Conservation (phyloP, 495 filamentous ascomycete species). For the Jackrogersella multiformis region DNA sequence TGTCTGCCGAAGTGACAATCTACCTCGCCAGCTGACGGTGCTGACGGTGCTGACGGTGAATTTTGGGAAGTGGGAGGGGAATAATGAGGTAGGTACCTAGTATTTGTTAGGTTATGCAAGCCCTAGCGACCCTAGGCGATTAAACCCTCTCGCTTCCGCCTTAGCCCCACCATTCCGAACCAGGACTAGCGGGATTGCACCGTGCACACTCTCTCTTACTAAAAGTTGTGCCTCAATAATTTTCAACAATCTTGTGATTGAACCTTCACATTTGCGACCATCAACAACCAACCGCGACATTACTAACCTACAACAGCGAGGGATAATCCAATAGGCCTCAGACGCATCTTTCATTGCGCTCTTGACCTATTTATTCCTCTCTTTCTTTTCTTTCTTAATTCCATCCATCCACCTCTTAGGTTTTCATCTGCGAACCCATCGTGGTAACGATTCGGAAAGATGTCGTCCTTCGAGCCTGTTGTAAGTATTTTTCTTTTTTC, state of each 20-base stretch:
- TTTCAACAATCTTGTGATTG: conserved; percentile 37
- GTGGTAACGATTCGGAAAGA: conserved; percentile 69
- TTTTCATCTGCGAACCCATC: conserved; percentile 8
- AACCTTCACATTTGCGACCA: conserved; percentile 45
- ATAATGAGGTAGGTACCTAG: neutral
- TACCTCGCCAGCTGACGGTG: neutral
- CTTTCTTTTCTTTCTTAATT: conserved; percentile 47
- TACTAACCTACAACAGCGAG: conserved; percentile 49
- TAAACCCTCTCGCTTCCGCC: conserved; percentile 48
- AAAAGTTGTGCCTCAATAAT: conserved; percentile 43
- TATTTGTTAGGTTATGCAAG: conserved; percentile 61
- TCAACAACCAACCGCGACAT: conserved; percentile 45
- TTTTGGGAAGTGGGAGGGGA: neutral
- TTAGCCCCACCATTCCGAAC: conserved; percentile 46
- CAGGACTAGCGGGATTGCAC: conserved; percentile 48
- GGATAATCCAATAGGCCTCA: conserved; percentile 42
- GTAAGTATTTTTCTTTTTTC: too few species aligned
- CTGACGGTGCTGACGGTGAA: too few species aligned
- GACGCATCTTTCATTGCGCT: conserved; percentile 47
- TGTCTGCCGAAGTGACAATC: too few species aligned
- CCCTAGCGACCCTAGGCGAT: conserved; percentile 53
- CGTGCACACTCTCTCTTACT: conserved; percentile 42
- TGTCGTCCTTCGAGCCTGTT: conserved; percentile 97
- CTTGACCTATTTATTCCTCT: conserved; percentile 46
- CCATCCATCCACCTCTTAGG: conserved; percentile 40